Base-by-base conservation (phyloP, 805 yeast species). In the Kregervanrija pseudodelftensis region DNA sequence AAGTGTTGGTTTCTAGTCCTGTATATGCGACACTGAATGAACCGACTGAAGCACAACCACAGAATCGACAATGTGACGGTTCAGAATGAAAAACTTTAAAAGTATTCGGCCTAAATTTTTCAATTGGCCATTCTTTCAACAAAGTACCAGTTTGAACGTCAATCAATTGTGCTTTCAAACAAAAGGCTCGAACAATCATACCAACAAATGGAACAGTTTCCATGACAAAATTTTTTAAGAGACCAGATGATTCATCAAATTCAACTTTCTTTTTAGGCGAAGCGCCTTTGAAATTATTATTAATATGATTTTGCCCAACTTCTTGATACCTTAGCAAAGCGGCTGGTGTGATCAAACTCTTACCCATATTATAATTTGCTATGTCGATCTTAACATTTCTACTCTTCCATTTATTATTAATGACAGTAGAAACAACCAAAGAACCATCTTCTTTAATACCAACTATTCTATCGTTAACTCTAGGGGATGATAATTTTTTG, bases 41-140 rank as follows among this genome's bases (percentile, higher is more conserved):
- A 16, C 79, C 73, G 36, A 88, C 74, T 0, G 95, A 82, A 0
- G 85, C 88, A 66, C 95, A 83, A 2, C 96, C 96, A 68, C 96
- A 88, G 63, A 88, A 88, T 39, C 84, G 74, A 64, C 96, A 88
- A 65, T 88, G 95, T 1, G 88, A 80, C 5, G 95, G 95, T 52
- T 82, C 88, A 37, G 85, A 82, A 58, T 88, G 95, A 50, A 86
- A 78, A 1, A 85, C 93, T 45, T 72, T 68, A 49, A 88, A 73
- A 0, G 83, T 59, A 2, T 74, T 74, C 2, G 76, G 74, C 51
- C 77, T 78, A 65, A 79, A 81, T 33, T 74, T 74, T 0, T 82
- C 85, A 39, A 88, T 76, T 30, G 70, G 64, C 53, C 86, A 74
- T 36, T 69, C 73, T 50, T 77, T 78, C 43, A 88, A 66, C 34